Conservation (phyloP, 495 filamentous ascomycete genomes). For the Penicillium dipodomyicola region DNA sequence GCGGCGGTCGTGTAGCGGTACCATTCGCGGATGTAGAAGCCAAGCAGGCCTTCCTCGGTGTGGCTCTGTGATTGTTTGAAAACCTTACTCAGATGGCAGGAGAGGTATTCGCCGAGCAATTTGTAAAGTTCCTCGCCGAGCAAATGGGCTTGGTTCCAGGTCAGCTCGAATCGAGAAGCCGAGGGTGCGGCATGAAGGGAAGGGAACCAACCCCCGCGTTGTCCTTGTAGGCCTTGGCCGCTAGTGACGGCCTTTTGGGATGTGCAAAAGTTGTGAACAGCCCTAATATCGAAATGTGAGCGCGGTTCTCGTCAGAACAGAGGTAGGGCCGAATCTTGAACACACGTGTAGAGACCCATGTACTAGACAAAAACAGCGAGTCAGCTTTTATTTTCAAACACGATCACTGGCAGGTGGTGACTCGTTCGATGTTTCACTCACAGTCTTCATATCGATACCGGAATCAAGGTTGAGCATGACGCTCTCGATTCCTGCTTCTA, state of each 20-base stretch:
- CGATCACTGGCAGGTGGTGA: not conserved
- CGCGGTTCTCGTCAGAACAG: conserved; percentile 10
- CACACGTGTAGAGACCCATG: conserved; percentile 95
- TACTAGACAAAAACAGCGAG: conserved; percentile 55
- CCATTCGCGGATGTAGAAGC: conserved; percentile 98
- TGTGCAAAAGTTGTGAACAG: conserved; percentile 98
- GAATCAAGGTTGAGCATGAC: conserved; percentile 91
- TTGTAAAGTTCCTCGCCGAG: conserved; percentile 96
- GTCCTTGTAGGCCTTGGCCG: conserved; percentile 54
- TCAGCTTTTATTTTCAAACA: conserved; percentile 3
- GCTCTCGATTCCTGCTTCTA: conserved; percentile 80
- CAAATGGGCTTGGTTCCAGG: conserved; percentile 65
- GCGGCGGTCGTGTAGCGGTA: conserved; percentile 90
- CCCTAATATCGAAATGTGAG: conserved; percentile 50
- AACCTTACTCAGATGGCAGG: conserved; percentile 66
- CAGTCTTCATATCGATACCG: conserved; percentile 87
- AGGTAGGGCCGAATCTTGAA: conserved; percentile 18
- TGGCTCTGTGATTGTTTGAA: conserved; percentile 68
- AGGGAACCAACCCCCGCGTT: conserved; percentile 70
- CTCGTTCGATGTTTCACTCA: conserved; percentile 42
- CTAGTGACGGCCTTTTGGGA: conserved; percentile 81
- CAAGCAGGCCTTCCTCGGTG: conserved; percentile 83
- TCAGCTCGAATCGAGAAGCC: not conserved
- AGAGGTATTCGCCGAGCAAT: conserved; percentile 80
- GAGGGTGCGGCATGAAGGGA: not conserved